Evolutionary conservation across 768 basidiomycete species (phyloP).

Genomic region (Trametes sanguinea): DNA sequence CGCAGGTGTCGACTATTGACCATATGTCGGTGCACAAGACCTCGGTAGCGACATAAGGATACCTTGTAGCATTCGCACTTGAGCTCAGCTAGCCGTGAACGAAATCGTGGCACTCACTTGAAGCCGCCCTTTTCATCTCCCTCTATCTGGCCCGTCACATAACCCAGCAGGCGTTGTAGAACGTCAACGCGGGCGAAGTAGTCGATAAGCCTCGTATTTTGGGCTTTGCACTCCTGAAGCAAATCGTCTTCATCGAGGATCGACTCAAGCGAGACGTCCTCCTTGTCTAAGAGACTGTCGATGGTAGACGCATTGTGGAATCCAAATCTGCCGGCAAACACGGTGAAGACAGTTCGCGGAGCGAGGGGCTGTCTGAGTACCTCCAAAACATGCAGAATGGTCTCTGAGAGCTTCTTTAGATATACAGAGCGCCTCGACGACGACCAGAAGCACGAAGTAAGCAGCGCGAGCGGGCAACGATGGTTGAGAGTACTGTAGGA

Average conservation of each 20-base stretch:
- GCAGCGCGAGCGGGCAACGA: background rate
- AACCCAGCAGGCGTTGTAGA: slow-evolving; percentile 75
- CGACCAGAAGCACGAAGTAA: background rate
- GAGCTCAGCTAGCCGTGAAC: slow-evolving; percentile 17
- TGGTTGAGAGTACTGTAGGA: background rate
- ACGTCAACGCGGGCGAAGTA: slow-evolving; percentile 85
- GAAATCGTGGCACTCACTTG: slow-evolving; percentile 59
- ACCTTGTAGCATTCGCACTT: slow-evolving; percentile 48
- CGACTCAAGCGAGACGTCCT: slow-evolving; percentile 85
- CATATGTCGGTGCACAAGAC: slow-evolving; percentile 95
- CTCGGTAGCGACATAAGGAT: slow-evolving; percentile 91
- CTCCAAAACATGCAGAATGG: slow-evolving; percentile 49
- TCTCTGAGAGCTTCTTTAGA: background rate
- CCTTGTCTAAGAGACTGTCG: slow-evolving; percentile 88
- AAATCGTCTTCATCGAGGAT: slow-evolving; percentile 94
- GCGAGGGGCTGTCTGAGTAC: slow-evolving; percentile 32
- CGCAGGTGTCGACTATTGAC: slow-evolving; percentile 89
- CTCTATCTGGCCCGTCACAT: slow-evolving; percentile 87
- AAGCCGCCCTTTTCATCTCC: slow-evolving; percentile 74
- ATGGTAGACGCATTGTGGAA: slow-evolving; percentile 88
- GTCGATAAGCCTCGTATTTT: slow-evolving; percentile 87
- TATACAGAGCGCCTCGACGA: background rate
- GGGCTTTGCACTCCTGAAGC: slow-evolving; percentile 91
- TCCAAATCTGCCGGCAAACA: slow-evolving; percentile 65
- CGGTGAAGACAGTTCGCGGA: slow-evolving; percentile 22